Evolutionary conservation across 352 stramenopile genomes (phyloP).

Genomic region (Globisporangium ultimum): DNA sequence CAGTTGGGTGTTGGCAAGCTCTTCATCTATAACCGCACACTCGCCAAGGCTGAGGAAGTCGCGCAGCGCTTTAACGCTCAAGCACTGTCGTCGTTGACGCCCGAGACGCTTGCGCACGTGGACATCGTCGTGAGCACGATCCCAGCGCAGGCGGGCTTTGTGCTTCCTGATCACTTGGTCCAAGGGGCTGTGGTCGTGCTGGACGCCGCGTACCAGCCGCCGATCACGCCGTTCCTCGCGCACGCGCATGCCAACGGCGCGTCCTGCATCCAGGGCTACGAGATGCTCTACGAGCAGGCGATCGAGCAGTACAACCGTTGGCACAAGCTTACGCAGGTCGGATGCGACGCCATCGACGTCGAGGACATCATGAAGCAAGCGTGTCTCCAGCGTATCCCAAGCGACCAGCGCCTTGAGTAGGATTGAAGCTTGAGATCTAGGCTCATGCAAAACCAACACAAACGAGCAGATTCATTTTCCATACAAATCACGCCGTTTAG

Average conservation of each 20-base stretch:
- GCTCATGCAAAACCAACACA: no score
- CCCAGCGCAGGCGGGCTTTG: conserved; percentile 85
- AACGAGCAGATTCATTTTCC: no score
- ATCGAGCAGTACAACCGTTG: conserved; percentile 96
- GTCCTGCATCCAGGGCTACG: conserved; percentile 92
- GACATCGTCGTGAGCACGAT: conserved; percentile 96
- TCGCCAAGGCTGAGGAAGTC: conserved; percentile 89
- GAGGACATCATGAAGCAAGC: conserved; percentile 56
- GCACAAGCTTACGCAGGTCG: conserved; percentile 61
- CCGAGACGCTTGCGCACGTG: conserved; percentile 48
- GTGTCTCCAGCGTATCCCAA: conserved; percentile 50
- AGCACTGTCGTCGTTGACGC: conserved; percentile 47
- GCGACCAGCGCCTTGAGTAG: conserved; percentile 44
- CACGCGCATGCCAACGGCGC: conserved; percentile 87
- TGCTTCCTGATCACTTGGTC: conserved; percentile 70
- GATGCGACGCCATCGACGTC: conserved; percentile 35
- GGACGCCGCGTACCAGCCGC: conserved; percentile 98
- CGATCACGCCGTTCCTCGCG: conserved; percentile 90
- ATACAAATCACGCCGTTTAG: no score
- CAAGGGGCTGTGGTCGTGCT: conserved; percentile 85
- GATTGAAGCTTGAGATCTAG: background rate
- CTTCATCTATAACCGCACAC: conserved; percentile 96
- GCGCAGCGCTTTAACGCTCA: conserved; percentile 87
- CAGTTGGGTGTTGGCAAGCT: conserved; percentile 79
- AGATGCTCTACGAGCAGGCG: conserved; percentile 98